Evolutionary conservation across 202 grass and related monocot species (phyloP).

Genomic region (Schoenoplectus triqueter): DNA sequence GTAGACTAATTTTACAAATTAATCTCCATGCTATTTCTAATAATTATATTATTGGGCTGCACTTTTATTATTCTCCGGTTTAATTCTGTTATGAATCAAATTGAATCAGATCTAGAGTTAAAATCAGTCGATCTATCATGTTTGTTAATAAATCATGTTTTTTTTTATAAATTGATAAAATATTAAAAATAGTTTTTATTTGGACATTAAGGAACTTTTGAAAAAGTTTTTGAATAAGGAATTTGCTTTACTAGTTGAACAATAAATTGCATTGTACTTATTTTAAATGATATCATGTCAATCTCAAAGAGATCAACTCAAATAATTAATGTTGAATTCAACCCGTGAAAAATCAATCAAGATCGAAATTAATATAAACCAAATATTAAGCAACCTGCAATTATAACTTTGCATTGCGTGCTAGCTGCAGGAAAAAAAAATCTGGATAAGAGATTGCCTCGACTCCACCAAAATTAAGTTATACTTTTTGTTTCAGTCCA

Average conservation of each 20-base stretch:
- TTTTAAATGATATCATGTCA: background rate
- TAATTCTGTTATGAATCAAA: too few species aligned
- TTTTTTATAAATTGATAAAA: too few species aligned
- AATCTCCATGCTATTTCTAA: too few species aligned
- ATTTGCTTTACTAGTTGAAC: too few species aligned
- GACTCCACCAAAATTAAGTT: background rate
- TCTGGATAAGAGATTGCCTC: slow-evolving; percentile 18
- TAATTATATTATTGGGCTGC: too few species aligned
- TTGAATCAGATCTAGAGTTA: too few species aligned
- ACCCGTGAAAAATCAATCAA: background rate
- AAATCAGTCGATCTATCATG: too few species aligned
- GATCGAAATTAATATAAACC: background rate
- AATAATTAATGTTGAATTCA: background rate
- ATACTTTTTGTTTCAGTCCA: background rate
- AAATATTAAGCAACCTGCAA: background rate
- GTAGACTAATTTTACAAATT: background rate
- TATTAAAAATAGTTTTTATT: too few species aligned
- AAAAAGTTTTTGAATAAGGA: too few species aligned
- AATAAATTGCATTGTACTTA: background rate
- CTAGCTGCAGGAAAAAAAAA: background rate
- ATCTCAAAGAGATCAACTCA: background rate
- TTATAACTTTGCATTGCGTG: background rate
- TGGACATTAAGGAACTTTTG: too few species aligned
- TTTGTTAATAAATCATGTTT: too few species aligned
- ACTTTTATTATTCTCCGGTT: too few species aligned